These are phyloP conservation scores for Cryptococcus maquisensis DNA, from an alignment of 1,284 basidiomycete genomes.

Conservation along the genomic window DNA sequence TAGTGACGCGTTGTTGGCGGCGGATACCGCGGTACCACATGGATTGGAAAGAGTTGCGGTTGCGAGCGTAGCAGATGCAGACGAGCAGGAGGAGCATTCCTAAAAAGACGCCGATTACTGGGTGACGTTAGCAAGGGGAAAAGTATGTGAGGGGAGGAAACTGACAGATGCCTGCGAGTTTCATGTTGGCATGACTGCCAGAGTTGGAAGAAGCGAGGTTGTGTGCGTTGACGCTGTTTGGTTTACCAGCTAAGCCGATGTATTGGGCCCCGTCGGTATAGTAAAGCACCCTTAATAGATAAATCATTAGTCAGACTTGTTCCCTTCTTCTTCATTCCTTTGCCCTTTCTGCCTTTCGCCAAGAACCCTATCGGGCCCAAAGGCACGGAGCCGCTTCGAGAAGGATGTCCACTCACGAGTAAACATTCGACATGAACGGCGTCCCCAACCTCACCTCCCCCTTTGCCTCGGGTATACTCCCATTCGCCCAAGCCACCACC, in stretches of 20 bases:
- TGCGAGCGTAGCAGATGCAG: conserved; percentile 30
- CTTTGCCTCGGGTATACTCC: conserved; percentile 27
- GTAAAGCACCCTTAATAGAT: conserved; percentile 31
- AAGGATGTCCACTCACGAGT: conserved; percentile 31
- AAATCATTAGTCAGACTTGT: no score
- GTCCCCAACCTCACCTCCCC: conserved; percentile 43
- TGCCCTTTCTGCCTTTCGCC: not conserved
- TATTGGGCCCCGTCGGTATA: conserved; percentile 26
- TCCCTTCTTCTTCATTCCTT: not conserved
- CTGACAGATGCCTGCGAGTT: conserved; percentile 37
- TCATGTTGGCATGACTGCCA: conserved; percentile 16
- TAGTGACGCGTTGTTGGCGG: conserved; percentile 32
- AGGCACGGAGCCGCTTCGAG: no score
- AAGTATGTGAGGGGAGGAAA: not conserved
- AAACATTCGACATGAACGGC: conserved; percentile 42
- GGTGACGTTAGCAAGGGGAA: not conserved
- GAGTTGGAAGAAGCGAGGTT: conserved; percentile 14
- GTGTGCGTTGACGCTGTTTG: conserved; percentile 29
- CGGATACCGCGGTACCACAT: conserved; percentile 34
- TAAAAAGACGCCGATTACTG: conserved; percentile 38
- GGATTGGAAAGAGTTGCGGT: conserved; percentile 35
- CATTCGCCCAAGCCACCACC: conserved; percentile 40
- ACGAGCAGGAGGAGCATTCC: conserved; percentile 31
- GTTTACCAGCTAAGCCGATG: conserved; percentile 43
- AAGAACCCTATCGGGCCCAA: not conserved